phyloP scores from a whole-genome alignment of 352 stramenopile species.

The Globisporangium barbulae region DNA sequence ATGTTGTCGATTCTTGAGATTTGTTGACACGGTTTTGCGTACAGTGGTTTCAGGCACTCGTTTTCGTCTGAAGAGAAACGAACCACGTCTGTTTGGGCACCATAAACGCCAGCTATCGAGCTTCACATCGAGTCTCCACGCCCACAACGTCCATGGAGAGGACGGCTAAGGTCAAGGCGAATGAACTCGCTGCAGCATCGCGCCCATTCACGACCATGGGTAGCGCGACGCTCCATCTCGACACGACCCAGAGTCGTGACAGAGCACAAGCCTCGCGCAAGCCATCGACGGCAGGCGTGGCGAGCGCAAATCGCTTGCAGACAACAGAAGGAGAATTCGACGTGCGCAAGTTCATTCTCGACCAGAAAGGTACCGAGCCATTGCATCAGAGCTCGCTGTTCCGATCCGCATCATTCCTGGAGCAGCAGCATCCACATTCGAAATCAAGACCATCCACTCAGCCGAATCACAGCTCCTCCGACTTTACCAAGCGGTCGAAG shows the following conservation, averaged over 20 bases:
- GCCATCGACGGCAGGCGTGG: background rate
- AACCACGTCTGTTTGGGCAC: background rate
- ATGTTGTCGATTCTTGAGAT: background rate
- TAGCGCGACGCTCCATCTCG: constrained; percentile 26
- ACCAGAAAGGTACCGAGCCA: constrained; percentile 51
- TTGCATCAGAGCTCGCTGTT: constrained; percentile 66
- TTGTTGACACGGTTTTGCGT: background rate
- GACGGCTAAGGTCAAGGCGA: background rate
- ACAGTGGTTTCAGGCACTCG: background rate
- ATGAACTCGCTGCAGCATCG: constrained; percentile 6
- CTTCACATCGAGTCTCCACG: background rate
- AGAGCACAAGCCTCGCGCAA: constrained; percentile 1
- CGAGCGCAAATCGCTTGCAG: background rate
- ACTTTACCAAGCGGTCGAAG: constrained; percentile 14
- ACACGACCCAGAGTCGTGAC: constrained; percentile 16
- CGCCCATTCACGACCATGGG: constrained; percentile 40
- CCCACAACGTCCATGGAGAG: background rate
- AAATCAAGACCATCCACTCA: constrained; percentile 5
- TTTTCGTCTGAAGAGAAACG: background rate
- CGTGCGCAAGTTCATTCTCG: constrained; percentile 56
- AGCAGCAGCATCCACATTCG: constrained; percentile 6
- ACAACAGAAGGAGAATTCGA: constrained; percentile 38
- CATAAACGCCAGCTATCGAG: background rate
- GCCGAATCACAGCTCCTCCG: constrained; percentile 1
- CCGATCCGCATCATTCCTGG: constrained; percentile 28